Percentiles rank a stretch among this genome's conserved stretches.
Evolutionary conservation across 805 yeast genomes (phyloP).

Genomic region (Starmera dryadoides): DNA sequence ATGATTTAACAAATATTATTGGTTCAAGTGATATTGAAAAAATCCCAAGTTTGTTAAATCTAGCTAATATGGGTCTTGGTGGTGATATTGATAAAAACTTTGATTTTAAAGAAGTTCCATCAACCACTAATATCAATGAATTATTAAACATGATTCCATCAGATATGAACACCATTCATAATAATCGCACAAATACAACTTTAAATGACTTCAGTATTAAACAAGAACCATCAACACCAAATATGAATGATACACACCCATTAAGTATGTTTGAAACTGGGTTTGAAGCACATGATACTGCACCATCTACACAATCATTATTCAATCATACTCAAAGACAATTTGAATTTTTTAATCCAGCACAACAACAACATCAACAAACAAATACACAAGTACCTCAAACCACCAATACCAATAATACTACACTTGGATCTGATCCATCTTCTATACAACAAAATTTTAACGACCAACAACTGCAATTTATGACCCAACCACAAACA

Average conservation of each 20-base stretch:
- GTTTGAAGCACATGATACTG: too few species aligned
- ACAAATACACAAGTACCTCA: neutral
- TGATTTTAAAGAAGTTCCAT: conserved; percentile 18
- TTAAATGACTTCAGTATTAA: neutral
- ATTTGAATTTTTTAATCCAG: neutral
- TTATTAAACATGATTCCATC: conserved; percentile 17
- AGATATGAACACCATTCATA: conserved; percentile 15
- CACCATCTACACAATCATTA: neutral
- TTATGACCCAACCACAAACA: neutral
- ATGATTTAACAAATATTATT: neutral
- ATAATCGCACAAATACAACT: neutral
- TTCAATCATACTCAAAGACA: neutral
- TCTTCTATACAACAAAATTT: too few species aligned
- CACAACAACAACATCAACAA: neutral
- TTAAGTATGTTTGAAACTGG: neutral
- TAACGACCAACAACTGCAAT: neutral
- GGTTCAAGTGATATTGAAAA: neutral
- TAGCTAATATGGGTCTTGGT: neutral
- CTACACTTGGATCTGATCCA: too few species aligned
- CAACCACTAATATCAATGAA: conserved; percentile 13
- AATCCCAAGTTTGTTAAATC: neutral
- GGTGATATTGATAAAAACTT: conserved; percentile 12
- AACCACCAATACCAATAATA: neutral
- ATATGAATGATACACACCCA: neutral
- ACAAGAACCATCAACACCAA: neutral